Evolutionary conservation across 2,329 filamentous ascomycete species (phyloP).

Genomic region (Dothistroma septosporum): DNA sequence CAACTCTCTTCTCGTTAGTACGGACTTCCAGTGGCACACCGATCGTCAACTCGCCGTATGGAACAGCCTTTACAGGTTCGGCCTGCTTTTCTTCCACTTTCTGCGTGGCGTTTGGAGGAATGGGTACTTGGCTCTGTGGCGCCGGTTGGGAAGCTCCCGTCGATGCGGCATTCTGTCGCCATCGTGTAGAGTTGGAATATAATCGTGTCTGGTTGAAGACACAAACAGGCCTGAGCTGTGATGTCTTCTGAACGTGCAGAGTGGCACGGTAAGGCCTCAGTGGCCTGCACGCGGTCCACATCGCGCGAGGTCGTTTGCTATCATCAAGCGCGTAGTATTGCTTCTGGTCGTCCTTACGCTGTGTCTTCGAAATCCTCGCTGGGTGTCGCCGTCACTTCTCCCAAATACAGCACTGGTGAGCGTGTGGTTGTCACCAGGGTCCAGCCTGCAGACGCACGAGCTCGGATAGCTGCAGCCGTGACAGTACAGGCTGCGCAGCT

Average conservation of each 20-base stretch:
- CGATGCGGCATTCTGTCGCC: slow-evolving; percentile 18
- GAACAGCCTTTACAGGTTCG: slow-evolving; percentile 37
- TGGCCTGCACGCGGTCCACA: slow-evolving; percentile 32
- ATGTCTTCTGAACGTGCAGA: slow-evolving; percentile 7
- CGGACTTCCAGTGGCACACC: slow-evolving; percentile 78
- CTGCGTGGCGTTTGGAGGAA: slow-evolving; percentile 5
- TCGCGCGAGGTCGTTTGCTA: slow-evolving; percentile 23
- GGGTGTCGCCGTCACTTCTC: background rate
- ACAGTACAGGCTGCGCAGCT: background rate
- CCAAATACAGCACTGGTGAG: background rate
- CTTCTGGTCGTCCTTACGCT: background rate
- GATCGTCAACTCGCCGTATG: slow-evolving; percentile 69
- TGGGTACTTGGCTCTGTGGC: slow-evolving; percentile 3
- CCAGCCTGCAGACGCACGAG: background rate
- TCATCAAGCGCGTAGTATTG: slow-evolving; percentile 15
- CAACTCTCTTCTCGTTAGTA: slow-evolving; percentile 74
- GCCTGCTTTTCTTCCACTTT: slow-evolving; percentile 10
- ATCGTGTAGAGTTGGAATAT: slow-evolving; percentile 19
- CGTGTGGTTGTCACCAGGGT: background rate
- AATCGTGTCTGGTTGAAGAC: slow-evolving; percentile 17
- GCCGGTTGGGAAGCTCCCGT: slow-evolving; percentile 12
- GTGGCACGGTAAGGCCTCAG: slow-evolving; percentile 23
- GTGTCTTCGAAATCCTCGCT: background rate
- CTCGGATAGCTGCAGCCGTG: background rate
- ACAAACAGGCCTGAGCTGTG: slow-evolving; percentile 8